phyloP scores from a whole-genome alignment of 2,329 filamentous ascomycete species.

The Colletotrichum scovillei region DNA sequence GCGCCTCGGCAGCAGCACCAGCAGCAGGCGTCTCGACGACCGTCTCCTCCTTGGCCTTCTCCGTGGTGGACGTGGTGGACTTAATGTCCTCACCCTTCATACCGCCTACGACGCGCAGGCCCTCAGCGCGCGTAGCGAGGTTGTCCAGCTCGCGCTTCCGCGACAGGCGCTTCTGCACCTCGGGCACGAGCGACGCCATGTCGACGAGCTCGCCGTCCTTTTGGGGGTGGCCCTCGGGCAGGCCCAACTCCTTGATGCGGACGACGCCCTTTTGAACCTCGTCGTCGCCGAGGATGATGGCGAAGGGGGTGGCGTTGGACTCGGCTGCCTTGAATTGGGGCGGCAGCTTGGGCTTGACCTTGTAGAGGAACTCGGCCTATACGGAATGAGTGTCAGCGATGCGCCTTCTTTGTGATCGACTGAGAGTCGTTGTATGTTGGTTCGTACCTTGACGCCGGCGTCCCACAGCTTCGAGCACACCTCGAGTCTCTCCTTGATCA shows the following conservation, averaged over 20 bases:
- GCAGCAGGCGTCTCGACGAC: constrained; percentile 21
- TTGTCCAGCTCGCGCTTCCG: constrained; percentile 57
- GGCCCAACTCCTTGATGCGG: constrained; percentile 82
- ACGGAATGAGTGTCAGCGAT: neutral
- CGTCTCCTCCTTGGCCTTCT: constrained; percentile 14
- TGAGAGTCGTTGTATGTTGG: neutral
- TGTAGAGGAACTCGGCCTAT: constrained; percentile 86
- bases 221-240: constrained; percentile 85
- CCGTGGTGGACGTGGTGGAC: constrained; percentile 34
- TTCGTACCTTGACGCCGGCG: constrained; percentile 80
- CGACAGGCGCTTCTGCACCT: constrained; percentile 64
- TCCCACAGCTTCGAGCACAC: constrained; percentile 84
- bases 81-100: constrained; percentile 55
- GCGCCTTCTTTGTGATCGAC: neutral
- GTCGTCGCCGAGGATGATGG: constrained; percentile 90
- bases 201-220: constrained; percentile 87
- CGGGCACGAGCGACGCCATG: constrained; percentile 69
- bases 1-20: constrained; percentile 15
- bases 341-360: constrained; percentile 88
- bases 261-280: constrained; percentile 87
- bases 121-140: constrained; percentile 55
- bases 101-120: constrained; percentile 58
- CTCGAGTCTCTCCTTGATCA: constrained; percentile 86
- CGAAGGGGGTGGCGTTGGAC: constrained; percentile 81
- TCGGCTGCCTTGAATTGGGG: constrained; percentile 95